Conservation (phyloP, 176 grass and related monocot species). For the Musa itinerans region DNA sequence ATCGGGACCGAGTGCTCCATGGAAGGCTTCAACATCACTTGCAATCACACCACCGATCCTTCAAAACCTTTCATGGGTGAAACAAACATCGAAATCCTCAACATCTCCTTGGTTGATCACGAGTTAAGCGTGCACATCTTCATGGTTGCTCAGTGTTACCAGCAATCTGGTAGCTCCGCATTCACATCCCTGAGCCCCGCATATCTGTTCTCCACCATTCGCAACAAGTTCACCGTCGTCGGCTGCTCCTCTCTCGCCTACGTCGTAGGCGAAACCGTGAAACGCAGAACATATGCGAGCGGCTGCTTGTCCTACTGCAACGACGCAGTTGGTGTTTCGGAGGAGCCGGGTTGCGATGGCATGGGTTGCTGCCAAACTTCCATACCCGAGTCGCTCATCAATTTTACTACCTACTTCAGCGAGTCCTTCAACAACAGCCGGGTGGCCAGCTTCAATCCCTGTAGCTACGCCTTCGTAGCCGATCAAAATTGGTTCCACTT, state of each 20-base stretch:
- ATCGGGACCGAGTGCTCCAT: slow-evolving; percentile 11
- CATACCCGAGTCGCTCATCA: neutral
- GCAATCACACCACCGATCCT: neutral
- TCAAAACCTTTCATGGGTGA: neutral
- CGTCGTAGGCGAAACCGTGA: neutral
- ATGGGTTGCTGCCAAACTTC: slow-evolving; percentile 2
- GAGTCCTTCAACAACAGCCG: neutral
- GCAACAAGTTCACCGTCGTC: slow-evolving; percentile 11
- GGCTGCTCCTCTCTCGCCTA: neutral
- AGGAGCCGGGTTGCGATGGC: neutral
- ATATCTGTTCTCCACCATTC: neutral
- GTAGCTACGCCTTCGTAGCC: slow-evolving; percentile 1
- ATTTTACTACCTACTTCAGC: neutral
- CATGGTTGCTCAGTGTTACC: neutral
- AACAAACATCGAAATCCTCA: neutral
- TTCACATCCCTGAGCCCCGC: accelerated
- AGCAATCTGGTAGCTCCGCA: accelerated
- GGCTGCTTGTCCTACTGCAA: neutral
- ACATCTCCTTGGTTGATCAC: neutral
- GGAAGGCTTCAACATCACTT: slow-evolving; percentile 13
- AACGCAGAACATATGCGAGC: neutral
- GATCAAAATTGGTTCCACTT: neutral
- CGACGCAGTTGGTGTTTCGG: accelerated
- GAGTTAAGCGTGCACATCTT: neutral
- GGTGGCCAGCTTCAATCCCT: neutral